phyloP scores from a whole-genome alignment of 2,329 filamentous ascomycete species.

The Ciborinia camelliae region DNA sequence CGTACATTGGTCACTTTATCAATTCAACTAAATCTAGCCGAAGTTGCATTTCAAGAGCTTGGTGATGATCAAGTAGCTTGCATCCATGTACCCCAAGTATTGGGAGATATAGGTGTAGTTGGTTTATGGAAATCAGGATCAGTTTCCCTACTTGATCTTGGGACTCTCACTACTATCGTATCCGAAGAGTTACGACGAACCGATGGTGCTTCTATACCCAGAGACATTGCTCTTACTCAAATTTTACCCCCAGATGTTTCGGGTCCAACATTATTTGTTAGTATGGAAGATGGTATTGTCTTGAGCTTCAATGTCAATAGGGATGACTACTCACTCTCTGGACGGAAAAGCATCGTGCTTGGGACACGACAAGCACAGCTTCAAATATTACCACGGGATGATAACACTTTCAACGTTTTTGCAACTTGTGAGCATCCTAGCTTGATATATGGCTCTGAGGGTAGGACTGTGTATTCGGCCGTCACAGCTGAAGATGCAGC shows the following conservation, averaged over 20 bases:
- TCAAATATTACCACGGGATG: conserved; percentile 67
- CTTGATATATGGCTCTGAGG: conserved; percentile 85
- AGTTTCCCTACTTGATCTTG: conserved; percentile 69
- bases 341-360: conserved; percentile 76
- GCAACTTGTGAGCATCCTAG: conserved; percentile 93
- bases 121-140: conserved; percentile 86
- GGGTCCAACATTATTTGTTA: conserved; percentile 76
- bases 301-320: conserved; percentile 74
- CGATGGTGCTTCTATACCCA: conserved; percentile 74
- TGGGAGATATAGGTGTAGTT: conserved; percentile 67
- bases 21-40: conserved; percentile 51
- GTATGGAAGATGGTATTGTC: conserved; percentile 89
- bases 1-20: conserved; percentile 67
- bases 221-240: conserved; percentile 76
- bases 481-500: conserved; percentile 85
- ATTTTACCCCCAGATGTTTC: conserved; percentile 59
- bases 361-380: conserved; percentile 83
- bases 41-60: conserved; percentile 58
- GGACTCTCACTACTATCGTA: conserved; percentile 61
- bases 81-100: conserved; percentile 66
- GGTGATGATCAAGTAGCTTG: conserved; percentile 78
- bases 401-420: conserved; percentile 75
- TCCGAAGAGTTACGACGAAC: conserved; percentile 59
- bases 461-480: conserved; percentile 85
- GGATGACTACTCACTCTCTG: conserved; percentile 59